A percentile compares a stretch with the other conserved stretches of the same genome.
Evolutionary conservation across 345 rosid genomes (phyloP).

Genomic region (Sisymbrium irio): DNA sequence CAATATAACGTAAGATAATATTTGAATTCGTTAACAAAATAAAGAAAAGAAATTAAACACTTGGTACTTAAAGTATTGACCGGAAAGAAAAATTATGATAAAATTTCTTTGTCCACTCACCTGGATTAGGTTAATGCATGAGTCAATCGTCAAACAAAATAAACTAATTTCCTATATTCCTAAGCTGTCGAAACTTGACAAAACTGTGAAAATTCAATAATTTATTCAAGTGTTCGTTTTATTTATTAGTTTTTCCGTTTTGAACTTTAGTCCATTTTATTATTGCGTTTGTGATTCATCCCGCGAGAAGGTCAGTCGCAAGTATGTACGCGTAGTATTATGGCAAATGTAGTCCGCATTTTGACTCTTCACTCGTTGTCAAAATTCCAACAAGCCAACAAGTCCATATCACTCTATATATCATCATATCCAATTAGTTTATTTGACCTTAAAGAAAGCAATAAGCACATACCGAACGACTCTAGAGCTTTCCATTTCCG

Average conservation of each 20-base stretch:
- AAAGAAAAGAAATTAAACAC: background rate
- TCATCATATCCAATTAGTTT: background rate
- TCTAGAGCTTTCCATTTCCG: background rate
- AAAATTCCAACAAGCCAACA: background rate
- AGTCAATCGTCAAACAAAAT: background rate
- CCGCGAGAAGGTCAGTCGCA: background rate
- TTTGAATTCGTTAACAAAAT: no score
- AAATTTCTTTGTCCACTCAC: background rate
- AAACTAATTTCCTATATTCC: background rate
- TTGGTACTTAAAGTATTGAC: background rate
- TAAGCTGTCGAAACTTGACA: conserved; percentile 6
- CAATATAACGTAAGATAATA: background rate
- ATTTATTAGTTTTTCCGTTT: background rate
- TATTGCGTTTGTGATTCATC: background rate
- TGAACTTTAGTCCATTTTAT: no score
- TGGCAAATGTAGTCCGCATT: background rate
- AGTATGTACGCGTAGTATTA: background rate
- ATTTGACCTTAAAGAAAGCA: background rate
- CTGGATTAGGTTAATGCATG: conserved; percentile 2
- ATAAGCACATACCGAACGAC: background rate
- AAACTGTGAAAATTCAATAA: background rate
- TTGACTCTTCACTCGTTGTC: conserved; percentile 10
- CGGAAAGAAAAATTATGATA: background rate
- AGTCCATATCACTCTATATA: background rate
- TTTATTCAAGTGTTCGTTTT: background rate